Evolutionary conservation across 2,329 filamentous ascomycete species (phyloP), one percentile per base, ranked within the genome.

Genomic region (Fusarium domesticum): DNA sequence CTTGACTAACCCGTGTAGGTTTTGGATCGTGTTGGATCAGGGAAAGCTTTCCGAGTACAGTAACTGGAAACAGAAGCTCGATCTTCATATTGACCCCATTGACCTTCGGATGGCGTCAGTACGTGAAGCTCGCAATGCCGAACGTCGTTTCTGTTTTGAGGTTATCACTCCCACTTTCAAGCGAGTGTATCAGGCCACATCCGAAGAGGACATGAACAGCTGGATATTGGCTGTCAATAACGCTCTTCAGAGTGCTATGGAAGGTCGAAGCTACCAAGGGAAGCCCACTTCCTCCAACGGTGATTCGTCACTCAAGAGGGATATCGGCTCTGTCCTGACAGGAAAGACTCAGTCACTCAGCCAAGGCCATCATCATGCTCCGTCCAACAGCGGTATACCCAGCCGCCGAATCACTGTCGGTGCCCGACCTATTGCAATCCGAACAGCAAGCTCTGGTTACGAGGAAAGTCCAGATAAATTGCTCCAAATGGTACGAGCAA

Each of bases 221-320:
- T 98, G 93, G 93, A 98, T 98, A 57, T 77, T 81, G 17, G 86
- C 93, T 16, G 95, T 98, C 71, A 98, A 98, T 68, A 98, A 97
- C 62, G 95, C 93, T 8, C 73, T 97, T 31, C 93, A 98, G 64
- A 95, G 89, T 63, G 95, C 93, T 14, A 89, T 98, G 38, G 95
- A 98, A 69, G 85, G 88, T 34, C 83, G 84, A 51, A 80, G 81
- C 20, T 77, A 74, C 52, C 78, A 69, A 52, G 79, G 78, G 40
- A 75, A 74, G 53, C 74, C 73, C n/a, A 61, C 67, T 2, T 58
- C 61, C 11, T 66, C 70, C 15, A 62, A 58, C 2, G 68, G 67
- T 34, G 78, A 81, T 32, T 68, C 78, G 40, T 83, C 84, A 5
- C 77, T 84, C 37, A 81, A 86, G 59, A 84, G 89, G 62, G 91